phyloP scores from a whole-genome alignment of 805 yeast genomes.

The Ogataea nitratoaversa region DNA sequence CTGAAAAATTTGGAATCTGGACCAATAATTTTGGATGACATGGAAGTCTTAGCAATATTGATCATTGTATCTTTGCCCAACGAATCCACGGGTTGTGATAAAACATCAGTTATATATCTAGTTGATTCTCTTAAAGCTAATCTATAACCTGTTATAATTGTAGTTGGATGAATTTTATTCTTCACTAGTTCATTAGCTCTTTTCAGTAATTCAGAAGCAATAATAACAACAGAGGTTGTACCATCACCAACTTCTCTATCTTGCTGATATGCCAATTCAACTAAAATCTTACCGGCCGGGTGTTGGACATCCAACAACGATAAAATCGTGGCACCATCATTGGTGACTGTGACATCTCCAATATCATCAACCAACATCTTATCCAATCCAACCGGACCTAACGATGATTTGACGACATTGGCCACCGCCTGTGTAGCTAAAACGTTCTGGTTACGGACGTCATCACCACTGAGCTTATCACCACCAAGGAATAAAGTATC shows the following conservation, averaged over 20 bases:
- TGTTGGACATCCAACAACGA: conserved; percentile 92
- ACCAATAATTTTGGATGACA: conserved; percentile 96
- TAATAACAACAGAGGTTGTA: conserved; percentile 94
- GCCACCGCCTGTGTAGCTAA: conserved; percentile 87
- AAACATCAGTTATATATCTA: conserved; percentile 77
- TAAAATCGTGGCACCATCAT: conserved; percentile 97
- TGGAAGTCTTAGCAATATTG: conserved; percentile 92
- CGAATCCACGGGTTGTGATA: conserved; percentile 73
- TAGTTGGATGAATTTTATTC: conserved; percentile 95
- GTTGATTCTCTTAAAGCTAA: conserved; percentile 90
- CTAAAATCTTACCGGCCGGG: conserved; percentile 97
- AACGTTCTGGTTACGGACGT: conserved; percentile 92
- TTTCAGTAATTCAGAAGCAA: conserved; percentile 87
- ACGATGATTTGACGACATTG: conserved; percentile 81
- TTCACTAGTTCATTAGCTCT: conserved; percentile 92
- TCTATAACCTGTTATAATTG: conserved; percentile 94
- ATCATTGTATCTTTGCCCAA: conserved; percentile 81
- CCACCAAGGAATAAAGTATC: conserved; percentile 95
- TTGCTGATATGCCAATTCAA: conserved; percentile 97
- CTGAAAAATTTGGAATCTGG: conserved; percentile 88
- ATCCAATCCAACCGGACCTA: conserved; percentile 98
- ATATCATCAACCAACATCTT: conserved; percentile 98
- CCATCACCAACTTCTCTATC: conserved; percentile 99
- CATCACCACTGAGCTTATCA: conserved; percentile 93
- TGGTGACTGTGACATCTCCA: conserved; percentile 97